Percentiles rank a stretch among this genome's conserved stretches.
These are phyloP conservation scores for Samsoniella hepiali DNA, from an alignment of 2,329 filamentous ascomycete genomes.

Conservation along the genomic window DNA sequence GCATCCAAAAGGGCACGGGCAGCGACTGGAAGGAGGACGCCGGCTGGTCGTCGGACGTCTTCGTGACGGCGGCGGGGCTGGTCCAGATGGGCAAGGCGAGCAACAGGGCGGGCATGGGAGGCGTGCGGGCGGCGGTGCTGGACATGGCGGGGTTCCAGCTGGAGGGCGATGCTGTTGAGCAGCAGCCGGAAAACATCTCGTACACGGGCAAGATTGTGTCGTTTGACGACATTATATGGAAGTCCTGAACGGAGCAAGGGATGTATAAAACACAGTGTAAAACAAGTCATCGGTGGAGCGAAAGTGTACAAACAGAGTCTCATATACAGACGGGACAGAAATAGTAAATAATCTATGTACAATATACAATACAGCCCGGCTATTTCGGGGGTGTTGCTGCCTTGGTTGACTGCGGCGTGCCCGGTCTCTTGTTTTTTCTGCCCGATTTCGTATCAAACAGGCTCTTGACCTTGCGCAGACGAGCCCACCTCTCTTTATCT, in stretches of 20 bases:
- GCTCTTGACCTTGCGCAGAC: constrained; percentile 67
- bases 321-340: neutral
- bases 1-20: constrained; percentile 24
- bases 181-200: constrained; percentile 34
- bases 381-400: constrained; percentile 13
- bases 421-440: constrained; percentile 49
- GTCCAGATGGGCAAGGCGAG: constrained; percentile 29
- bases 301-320: neutral
- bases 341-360: constrained; percentile 18
- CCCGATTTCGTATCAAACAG: constrained; percentile 64
- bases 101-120: constrained; percentile 38
- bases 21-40: constrained; percentile 30
- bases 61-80: constrained; percentile 39
- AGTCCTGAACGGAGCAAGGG: constrained; percentile 16
- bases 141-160: constrained; percentile 39
- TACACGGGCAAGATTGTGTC: constrained; percentile 38
- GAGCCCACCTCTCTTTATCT: constrained; percentile 72
- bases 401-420: constrained; percentile 25
- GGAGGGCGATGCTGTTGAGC: constrained; percentile 25
- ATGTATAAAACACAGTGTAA: neutral
- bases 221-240: constrained; percentile 39
- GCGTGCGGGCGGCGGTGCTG: constrained; percentile 38
- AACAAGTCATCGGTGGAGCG: neutral
- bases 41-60: constrained; percentile 31
- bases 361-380: constrained; percentile 8